These are phyloP conservation scores for Alternaria arbusti DNA, from an alignment of 2,329 filamentous ascomycete genomes.

Conservation along the genomic window DNA sequence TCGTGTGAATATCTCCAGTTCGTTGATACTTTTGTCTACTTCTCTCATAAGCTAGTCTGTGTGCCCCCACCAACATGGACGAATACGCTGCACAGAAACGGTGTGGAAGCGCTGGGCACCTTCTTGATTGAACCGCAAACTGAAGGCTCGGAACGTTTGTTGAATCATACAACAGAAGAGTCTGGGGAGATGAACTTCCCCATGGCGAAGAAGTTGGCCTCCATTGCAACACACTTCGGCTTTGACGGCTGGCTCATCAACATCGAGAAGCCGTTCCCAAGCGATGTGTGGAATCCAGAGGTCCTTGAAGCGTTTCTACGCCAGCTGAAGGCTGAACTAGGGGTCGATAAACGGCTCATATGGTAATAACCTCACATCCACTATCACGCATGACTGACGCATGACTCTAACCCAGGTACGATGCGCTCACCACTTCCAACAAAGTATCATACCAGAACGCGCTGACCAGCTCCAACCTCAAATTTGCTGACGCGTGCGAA, in stretches of 20 bases:
- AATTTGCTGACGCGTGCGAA: slow-evolving; percentile 48
- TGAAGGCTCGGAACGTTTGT: slow-evolving; percentile 38
- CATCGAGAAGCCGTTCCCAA: slow-evolving; percentile 53
- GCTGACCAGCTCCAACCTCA: slow-evolving; percentile 48
- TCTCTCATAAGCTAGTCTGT: slow-evolving; percentile 56
- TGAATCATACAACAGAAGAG: slow-evolving; percentile 19
- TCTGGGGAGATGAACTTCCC: slow-evolving; percentile 33
- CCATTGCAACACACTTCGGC: slow-evolving; percentile 50
- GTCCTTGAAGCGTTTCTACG: slow-evolving; percentile 47
- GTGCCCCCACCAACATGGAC: slow-evolving; percentile 55
- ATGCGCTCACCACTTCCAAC: slow-evolving; percentile 53
- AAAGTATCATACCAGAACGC: slow-evolving; percentile 54
- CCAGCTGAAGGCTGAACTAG: slow-evolving; percentile 44
- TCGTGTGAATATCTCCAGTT: slow-evolving; percentile 54
- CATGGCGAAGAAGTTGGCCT: slow-evolving; percentile 48
- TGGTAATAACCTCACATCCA: slow-evolving; percentile 37
- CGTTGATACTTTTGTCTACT: slow-evolving; percentile 56
- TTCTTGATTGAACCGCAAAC: slow-evolving; percentile 53
- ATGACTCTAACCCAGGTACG: slow-evolving; percentile 48
- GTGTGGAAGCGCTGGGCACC: slow-evolving; percentile 52
- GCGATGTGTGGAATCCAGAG: slow-evolving; percentile 35
- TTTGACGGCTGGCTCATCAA: slow-evolving; percentile 59
- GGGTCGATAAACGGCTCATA: slow-evolving; percentile 41
- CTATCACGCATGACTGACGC: neutral
- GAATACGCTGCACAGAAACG: slow-evolving; percentile 56